Base-by-base conservation (phyloP, 495 filamentous ascomycete species). In the Penicillium verhagenii region DNA sequence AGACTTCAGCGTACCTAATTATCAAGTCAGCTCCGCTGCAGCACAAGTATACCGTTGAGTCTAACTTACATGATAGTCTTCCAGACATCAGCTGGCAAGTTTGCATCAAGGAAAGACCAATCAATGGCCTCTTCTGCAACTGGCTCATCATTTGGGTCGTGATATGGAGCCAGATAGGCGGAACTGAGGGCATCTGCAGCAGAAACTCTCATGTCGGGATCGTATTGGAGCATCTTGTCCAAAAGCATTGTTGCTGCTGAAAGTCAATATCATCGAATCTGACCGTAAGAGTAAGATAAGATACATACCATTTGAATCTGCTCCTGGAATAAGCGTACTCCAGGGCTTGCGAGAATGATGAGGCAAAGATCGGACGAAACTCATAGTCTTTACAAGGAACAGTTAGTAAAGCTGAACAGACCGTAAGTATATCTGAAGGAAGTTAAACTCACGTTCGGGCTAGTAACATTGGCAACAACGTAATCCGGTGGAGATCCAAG, bases 61-160 rank as follows among this genome's bases (percentile, higher is more conserved):
- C n/a, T n/a, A 2, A 59, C 64, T 64, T 79, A 97, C 93, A 98
- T 98, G 89, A 97, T 96, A 65, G 96, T 96, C 75, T 97, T 97
- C 94, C 94, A 98, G 4, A 93, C 94, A 63, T 98, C 93, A 20
- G 96, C 89, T 0, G 94, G 91, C 37, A 98, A 76, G 73, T 97
- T 90, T 21, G 92, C 94, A 67, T 98, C 92, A 63, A 96, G 96
- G 73, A 97, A 97, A 14, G 91, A 93, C 94, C 94, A 98, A 68
- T 98, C 94, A 62, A 97, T 96, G 70, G 91, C 92, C 78, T 96
- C 91, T 44, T 93, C 88, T 23, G 94, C 89, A 4, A 88, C 86
- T 1, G 94, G 94, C 73, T 98, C 94, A 68, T 98, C 94, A 14
- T 86, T 90, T 6, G 93, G 92, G 61, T 98, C 94, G 66, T 98